A percentile compares a stretch with the other conserved stretches of the same genome.
Conservation (phyloP, 169 alveolate species). For the Eimeria necatrix region DNA sequence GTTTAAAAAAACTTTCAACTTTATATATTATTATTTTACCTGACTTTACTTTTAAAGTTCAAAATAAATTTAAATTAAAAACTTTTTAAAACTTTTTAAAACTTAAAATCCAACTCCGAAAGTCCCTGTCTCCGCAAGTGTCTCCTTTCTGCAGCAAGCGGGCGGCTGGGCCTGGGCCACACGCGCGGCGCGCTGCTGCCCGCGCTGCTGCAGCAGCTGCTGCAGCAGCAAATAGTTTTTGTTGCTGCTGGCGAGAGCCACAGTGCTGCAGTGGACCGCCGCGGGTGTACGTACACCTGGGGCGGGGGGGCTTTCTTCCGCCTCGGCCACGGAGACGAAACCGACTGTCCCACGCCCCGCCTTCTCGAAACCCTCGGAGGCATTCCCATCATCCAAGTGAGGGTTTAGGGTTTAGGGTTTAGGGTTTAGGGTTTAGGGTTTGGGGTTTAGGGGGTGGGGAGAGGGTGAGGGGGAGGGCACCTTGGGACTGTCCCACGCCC, state of each 20-base stretch:
- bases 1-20: too few relatives aligned
- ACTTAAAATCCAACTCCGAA: too few relatives aligned
- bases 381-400: slow-evolving; percentile 73
- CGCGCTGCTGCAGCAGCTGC: slow-evolving; percentile 70
- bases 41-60: too few relatives aligned
- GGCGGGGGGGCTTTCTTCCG: slow-evolving; percentile 90
- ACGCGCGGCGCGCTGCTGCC: slow-evolving; percentile 86
- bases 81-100: too few relatives aligned
- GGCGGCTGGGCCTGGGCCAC: slow-evolving; percentile 90
- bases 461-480: too few relatives aligned
- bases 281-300: slow-evolving; percentile 92
- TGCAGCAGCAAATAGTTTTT: slow-evolving; percentile 76
- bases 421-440: too few relatives aligned
- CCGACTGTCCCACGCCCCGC: slow-evolving; percentile 67
- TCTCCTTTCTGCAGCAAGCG: slow-evolving; percentile 83
- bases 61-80: too few relatives aligned
- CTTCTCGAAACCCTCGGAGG: slow-evolving; percentile 62
- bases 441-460: too few relatives aligned
- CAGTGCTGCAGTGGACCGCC: slow-evolving; percentile 91
- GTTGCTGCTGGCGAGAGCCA: slow-evolving; percentile 93
- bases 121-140: neutral
- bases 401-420: neutral
- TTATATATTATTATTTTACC: too few relatives aligned
- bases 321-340: slow-evolving; percentile 88
- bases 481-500: slow-evolving; percentile 66